Conservation (phyloP, 495 filamentous ascomycete species). For the Trichoderma orchidacearum region DNA sequence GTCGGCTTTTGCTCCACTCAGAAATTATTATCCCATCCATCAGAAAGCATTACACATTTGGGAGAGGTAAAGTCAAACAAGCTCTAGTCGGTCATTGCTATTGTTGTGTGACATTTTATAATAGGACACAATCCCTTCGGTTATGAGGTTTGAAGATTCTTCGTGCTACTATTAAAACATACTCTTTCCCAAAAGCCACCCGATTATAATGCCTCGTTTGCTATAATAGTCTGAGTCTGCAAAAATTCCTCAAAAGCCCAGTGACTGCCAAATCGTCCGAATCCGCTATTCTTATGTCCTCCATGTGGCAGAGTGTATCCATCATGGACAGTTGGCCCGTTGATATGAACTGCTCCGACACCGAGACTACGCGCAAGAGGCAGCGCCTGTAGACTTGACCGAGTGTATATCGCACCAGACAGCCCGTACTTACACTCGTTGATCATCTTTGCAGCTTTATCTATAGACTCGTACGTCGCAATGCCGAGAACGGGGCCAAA, state of each 20-base stretch:
- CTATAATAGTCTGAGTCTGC: constrained; percentile 51
- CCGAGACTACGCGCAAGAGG: constrained; percentile 45
- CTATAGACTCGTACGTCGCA: constrained; percentile 40
- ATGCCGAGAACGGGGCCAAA: constrained; percentile 52
- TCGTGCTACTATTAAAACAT: too few species aligned
- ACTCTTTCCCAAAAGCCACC: too few species aligned
- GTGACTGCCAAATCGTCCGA: constrained; percentile 35
- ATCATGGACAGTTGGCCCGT: constrained; percentile 42
- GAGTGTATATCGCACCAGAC: constrained; percentile 51
- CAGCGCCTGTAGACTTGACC: constrained; percentile 47
- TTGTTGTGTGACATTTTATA: too few species aligned
- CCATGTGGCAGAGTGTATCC: constrained; percentile 56
- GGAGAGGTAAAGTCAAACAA: too few species aligned
- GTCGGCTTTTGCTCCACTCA: too few species aligned
- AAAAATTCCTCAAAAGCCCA: constrained; percentile 47
- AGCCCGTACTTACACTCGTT: constrained; percentile 53
- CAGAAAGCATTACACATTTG: too few species aligned
- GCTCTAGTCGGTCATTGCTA: too few species aligned
- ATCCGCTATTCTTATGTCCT: constrained; percentile 61
- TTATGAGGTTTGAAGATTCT: too few species aligned
- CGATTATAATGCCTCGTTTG: background rate
- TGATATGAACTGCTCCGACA: constrained; percentile 32
- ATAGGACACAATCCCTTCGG: too few species aligned
- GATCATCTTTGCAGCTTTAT: constrained; percentile 45
- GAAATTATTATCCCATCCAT: too few species aligned